Base-by-base conservation (phyloP, 2,329 filamentous ascomycete species). In the Neoarthrinium moseri region DNA sequence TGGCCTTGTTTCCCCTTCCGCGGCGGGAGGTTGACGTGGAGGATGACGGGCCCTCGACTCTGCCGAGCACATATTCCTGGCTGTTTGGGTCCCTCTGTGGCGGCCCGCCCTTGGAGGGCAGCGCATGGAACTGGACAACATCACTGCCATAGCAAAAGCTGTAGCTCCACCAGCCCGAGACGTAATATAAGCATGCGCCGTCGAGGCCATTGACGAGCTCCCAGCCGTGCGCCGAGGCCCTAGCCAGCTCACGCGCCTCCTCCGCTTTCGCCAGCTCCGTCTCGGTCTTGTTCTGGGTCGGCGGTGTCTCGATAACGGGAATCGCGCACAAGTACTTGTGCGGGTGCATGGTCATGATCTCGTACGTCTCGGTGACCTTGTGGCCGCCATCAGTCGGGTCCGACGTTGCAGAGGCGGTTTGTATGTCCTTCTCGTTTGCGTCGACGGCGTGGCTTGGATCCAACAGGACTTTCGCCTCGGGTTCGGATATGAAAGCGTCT, bases 121-220 rank as follows among this genome's bases (percentile, higher is more conserved):
- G 71, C 35, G 90, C 89, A 64, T 96, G 91, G 67, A 95, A 96
- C 67, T 96, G 91, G 59, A 89, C 87, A 51, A 96, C 85, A 52
- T 92, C 83, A 51, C 85, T 79, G 61, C 89, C 89, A 69, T 95
- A 94, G 74, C 91, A 96, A 66, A 96, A 96, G 56, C 86, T 87
- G 68, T 96, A 96, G 61, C 87, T 94, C 91, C 91, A 96, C 91
- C 91, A 96, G 0, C 91, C 91, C 1, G 84, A 87, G 53, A 91
- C 72, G 53, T 76, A 81, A 71, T 92, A 95, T 52, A 96, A 80
- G 65, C 91, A 96, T 41, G 80, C 78, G 4, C 84, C 87, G 43
- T 91, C 80, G 67, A 96, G 85, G 21, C 84, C 83, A 52, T 81
- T 79, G 41, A 96, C 73, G 18, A 96, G 75, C 59, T 94, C 87